A percentile compares a stretch with the other conserved stretches of the same genome.
Evolutionary conservation across 2,329 filamentous ascomycete species (phyloP).

Genomic region (Periconia sp.): DNA sequence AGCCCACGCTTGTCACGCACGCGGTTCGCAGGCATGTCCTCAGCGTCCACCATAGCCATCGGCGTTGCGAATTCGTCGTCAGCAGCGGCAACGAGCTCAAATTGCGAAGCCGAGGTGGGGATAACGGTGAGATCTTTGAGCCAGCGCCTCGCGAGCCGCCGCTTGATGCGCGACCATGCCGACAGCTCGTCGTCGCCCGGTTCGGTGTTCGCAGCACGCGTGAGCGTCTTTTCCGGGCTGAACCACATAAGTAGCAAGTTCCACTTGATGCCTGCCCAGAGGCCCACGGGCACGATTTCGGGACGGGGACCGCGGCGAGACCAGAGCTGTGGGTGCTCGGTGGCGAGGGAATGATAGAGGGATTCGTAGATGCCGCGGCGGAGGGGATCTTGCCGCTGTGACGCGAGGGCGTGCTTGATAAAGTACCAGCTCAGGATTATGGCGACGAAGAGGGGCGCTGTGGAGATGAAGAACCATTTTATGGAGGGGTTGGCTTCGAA

Average conservation of each 20-base stretch:
- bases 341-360: slow-evolving; percentile 52
- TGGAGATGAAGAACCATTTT: slow-evolving; percentile 54
- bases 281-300: slow-evolving; percentile 44
- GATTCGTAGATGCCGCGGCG: slow-evolving; percentile 54
- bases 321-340: slow-evolving; percentile 52
- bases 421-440: slow-evolving; percentile 52
- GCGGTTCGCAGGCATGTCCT: slow-evolving; percentile 36
- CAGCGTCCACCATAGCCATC: slow-evolving; percentile 39
- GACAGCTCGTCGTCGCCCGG: slow-evolving; percentile 44
- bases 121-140: slow-evolving; percentile 37
- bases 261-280: slow-evolving; percentile 50
- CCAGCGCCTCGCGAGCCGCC: slow-evolving; percentile 45
- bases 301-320: slow-evolving; percentile 49
- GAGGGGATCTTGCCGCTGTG: slow-evolving; percentile 47
- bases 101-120: slow-evolving; percentile 3
- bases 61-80: slow-evolving; percentile 27
- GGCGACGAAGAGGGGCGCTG: slow-evolving; percentile 49
- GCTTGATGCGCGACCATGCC: slow-evolving; percentile 41
- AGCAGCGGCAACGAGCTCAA: not conserved
- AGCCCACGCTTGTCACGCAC: slow-evolving; percentile 19
- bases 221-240: slow-evolving; percentile 44
- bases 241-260: slow-evolving; percentile 51
- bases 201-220: slow-evolving; percentile 29
- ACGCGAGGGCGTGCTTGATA: slow-evolving; percentile 49
- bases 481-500: slow-evolving; percentile 48